phyloP scores from a whole-genome alignment of 2,329 filamentous ascomycete species.

The Xylaria sp. region DNA sequence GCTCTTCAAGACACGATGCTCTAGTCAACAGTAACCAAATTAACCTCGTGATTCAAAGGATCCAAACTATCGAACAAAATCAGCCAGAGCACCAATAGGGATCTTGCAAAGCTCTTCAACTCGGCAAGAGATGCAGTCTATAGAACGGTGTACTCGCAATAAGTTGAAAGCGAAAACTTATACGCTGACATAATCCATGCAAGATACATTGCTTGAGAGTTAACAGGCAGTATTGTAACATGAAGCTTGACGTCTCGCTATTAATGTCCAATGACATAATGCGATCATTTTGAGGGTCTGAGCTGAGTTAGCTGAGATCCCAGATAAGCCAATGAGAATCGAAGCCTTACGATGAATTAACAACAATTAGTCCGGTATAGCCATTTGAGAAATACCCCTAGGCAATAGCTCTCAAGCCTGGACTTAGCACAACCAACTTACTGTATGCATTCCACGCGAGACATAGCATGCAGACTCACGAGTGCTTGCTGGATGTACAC shows the following conservation, averaged over 20 bases:
- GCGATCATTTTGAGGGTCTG: constrained; percentile 8
- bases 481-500: constrained; percentile 14
- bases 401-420: constrained; percentile 16
- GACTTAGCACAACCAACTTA: constrained; percentile 23
- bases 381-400: constrained; percentile 24
- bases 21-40: constrained; percentile 17
- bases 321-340: constrained; percentile 15
- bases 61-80: neutral
- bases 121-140: neutral
- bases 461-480: constrained; percentile 23
- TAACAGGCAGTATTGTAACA: constrained; percentile 8
- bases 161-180: neutral
- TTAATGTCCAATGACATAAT: constrained; percentile 29
- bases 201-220: constrained; percentile 14
- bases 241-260: constrained; percentile 17
- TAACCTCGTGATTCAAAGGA: constrained; percentile 14
- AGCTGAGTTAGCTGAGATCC: constrained; percentile 33
- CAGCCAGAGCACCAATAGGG: neutral
- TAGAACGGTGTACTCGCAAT: constrained; percentile 3
- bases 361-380: neutral
- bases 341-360: constrained; percentile 12
- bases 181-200: neutral
- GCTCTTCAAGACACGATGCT: constrained; percentile 20
- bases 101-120: neutral
- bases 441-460: constrained; percentile 30